Evolutionary conservation across 2,329 filamentous ascomycete genomes (phyloP).

Genomic region (Lojkania enalia): DNA sequence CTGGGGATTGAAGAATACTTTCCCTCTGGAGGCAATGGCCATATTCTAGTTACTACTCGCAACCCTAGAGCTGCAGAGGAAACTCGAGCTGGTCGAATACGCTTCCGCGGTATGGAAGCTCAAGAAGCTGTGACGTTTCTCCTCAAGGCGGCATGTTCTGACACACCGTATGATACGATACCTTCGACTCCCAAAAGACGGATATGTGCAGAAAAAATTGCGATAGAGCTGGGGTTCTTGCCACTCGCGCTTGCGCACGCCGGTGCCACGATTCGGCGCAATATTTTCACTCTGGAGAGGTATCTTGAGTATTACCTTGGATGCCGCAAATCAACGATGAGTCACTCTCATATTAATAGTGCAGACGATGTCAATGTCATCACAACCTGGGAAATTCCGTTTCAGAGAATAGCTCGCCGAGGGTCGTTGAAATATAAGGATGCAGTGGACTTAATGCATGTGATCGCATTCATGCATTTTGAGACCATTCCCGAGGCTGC

Average conservation of each 20-base stretch:
- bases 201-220: conserved; percentile 18
- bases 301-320: conserved; percentile 26
- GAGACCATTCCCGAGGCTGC: conserved; percentile 31
- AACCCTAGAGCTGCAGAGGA: conserved; percentile 16
- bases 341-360: too few species aligned
- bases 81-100: conserved; percentile 18
- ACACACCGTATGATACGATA: conserved; percentile 2
- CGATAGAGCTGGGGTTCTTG: conserved; percentile 23
- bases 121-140: conserved; percentile 21
- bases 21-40: conserved; percentile 22
- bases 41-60: conserved; percentile 25
- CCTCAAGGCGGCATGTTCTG: conserved; percentile 19
- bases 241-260: conserved; percentile 25
- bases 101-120: conserved; percentile 23
- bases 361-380: conserved; percentile 24
- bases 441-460: conserved; percentile 37
- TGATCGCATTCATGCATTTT: conserved; percentile 38
- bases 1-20: conserved; percentile 14
- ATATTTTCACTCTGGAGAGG: conserved; percentile 26
- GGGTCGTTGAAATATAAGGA: conserved; percentile 25
- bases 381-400: conserved; percentile 33
- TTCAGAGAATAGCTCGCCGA: conserved; percentile 21
- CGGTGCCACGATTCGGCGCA: conserved; percentile 25
- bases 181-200: conserved; percentile 15
- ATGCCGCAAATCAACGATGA: conserved; percentile 20